Percentiles rank a stretch among this genome's conserved stretches.
Conservation (phyloP, 345 rosid genomes). For the Heritiera littoralis region DNA sequence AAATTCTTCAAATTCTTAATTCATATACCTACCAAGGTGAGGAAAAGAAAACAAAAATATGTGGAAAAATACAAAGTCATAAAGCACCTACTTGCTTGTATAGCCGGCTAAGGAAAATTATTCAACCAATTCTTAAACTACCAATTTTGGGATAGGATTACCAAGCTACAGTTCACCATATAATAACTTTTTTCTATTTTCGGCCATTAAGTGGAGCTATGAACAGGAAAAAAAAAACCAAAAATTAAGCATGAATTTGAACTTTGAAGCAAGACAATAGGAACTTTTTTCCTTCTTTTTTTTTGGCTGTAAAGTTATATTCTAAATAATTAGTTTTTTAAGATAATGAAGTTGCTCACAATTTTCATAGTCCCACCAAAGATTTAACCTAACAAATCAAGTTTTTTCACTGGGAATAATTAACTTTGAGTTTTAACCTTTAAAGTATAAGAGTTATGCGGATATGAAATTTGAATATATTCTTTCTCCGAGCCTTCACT, state of each 20-base stretch:
- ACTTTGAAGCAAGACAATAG: neutral
- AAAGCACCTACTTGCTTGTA: slow-evolving; percentile 14
- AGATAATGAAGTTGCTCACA: neutral
- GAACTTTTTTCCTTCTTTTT: too few relatives aligned
- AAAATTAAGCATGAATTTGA: neutral
- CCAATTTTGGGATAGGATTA: slow-evolving; percentile 1
- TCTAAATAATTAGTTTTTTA: neutral
- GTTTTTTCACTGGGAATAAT: too few relatives aligned
- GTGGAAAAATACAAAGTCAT: neutral
- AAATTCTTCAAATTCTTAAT: neutral
- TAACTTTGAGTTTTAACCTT: too few relatives aligned
- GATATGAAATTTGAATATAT: too few relatives aligned
- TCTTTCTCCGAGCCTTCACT: too few relatives aligned
- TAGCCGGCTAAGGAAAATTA: slow-evolving; percentile 24
- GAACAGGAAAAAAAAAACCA: neutral
- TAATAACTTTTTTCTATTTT: neutral
- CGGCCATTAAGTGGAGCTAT: neutral
- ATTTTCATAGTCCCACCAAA: neutral
- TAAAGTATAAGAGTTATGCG: too few relatives aligned
- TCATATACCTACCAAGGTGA: neutral
- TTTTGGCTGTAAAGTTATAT: neutral
- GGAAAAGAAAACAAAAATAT: neutral
- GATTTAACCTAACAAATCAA: neutral
- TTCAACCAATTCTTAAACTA: slow-evolving; percentile 16
- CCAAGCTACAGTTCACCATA: neutral